Base-by-base conservation (phyloP, 768 basidiomycete species). In the Saitozyma sp. region DNA sequence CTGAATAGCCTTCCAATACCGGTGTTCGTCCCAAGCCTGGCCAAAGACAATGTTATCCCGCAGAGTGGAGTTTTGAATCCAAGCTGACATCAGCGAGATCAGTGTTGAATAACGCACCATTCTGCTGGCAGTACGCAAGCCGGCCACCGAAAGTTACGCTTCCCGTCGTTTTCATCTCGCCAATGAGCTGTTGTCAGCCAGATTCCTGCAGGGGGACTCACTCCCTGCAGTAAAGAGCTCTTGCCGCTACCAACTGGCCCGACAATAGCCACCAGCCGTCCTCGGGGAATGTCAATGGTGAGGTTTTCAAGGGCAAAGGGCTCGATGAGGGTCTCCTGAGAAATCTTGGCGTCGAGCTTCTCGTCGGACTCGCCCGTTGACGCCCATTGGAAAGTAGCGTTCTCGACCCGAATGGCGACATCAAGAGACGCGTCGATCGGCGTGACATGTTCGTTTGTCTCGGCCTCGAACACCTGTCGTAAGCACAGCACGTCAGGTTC, bases 21-120 rank as follows among this genome's bases (percentile, higher is more conserved):
- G 80, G 8, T 84, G 84, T 70, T 87, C 86, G 19, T 89, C 84
- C 65, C 83, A 89, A 0, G 83, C 80, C 68, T 83, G 84, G 4
- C 88, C 88, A 68, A 89, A 90, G 0, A 85, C 70, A 39, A 89
- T 82, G 67, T 89, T 90, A 50, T 88, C 86, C 63, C 86, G 80
- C 84, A 88, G 56, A 10, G 63, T 65, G 0, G 69, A 84, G 71
- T 89, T 89, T 75, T 88, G 87, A 53, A 90, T 89, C 88, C 88
- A 90, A 0, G 88, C 87, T 59, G 19, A 29, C 11, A 40, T 49
- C 56, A 54, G 13, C 61, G 29, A 46, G 13, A 37, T n/a, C 57
- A n/a, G 16, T n/a, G 45, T 46, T 6, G n/a, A 45, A 5, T 20
- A 11, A 39, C 51, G 14, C 51, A 64, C 63, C 63, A 0, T 84